phyloP scores from a whole-genome alignment of 1,284 basidiomycete species.

The Irpex sp. region DNA sequence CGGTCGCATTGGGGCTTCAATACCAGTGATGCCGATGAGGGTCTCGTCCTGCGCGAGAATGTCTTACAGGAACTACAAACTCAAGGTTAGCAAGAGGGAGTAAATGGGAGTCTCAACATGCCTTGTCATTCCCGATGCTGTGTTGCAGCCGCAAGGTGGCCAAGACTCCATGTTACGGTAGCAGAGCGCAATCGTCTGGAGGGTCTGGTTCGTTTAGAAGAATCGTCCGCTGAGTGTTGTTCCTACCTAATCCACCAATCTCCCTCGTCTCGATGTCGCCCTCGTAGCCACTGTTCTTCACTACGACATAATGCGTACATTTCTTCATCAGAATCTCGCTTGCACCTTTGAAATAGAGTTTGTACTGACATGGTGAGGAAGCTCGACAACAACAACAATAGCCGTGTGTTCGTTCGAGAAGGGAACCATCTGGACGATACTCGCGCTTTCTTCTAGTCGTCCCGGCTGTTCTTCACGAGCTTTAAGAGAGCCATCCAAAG shows the following conservation, averaged over 20 bases:
- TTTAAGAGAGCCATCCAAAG: slow-evolving; percentile 86
- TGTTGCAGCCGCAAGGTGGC: slow-evolving; percentile 63
- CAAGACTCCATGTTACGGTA: slow-evolving; percentile 87
- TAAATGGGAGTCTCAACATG: slow-evolving; percentile 22
- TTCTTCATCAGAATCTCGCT: slow-evolving; percentile 86
- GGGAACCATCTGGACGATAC: slow-evolving; percentile 87
- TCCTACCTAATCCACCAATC: slow-evolving; percentile 63
- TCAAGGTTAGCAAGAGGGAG: neutral
- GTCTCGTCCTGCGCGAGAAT: slow-evolving; percentile 75
- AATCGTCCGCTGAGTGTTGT: slow-evolving; percentile 92
- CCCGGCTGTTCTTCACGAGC: slow-evolving; percentile 88
- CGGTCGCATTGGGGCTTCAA: slow-evolving; percentile 92
- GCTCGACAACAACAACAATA: slow-evolving; percentile 88
- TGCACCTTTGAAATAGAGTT: slow-evolving; percentile 91
- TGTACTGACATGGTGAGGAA: slow-evolving; percentile 48
- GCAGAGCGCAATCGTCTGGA: slow-evolving; percentile 91
- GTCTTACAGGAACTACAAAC: slow-evolving; percentile 60
- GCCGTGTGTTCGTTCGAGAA: slow-evolving; percentile 95
- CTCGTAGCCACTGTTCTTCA: slow-evolving; percentile 35
- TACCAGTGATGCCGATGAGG: slow-evolving; percentile 86
- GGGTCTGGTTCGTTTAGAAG: slow-evolving; percentile 94
- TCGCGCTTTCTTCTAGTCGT: slow-evolving; percentile 69
- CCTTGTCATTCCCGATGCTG: slow-evolving; percentile 53
- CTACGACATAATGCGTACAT: slow-evolving; percentile 72
- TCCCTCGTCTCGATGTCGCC: slow-evolving; percentile 50